These are phyloP conservation scores for Abortiporus biennis DNA, from an alignment of 1,284 basidiomycete genomes.

Conservation along the genomic window DNA sequence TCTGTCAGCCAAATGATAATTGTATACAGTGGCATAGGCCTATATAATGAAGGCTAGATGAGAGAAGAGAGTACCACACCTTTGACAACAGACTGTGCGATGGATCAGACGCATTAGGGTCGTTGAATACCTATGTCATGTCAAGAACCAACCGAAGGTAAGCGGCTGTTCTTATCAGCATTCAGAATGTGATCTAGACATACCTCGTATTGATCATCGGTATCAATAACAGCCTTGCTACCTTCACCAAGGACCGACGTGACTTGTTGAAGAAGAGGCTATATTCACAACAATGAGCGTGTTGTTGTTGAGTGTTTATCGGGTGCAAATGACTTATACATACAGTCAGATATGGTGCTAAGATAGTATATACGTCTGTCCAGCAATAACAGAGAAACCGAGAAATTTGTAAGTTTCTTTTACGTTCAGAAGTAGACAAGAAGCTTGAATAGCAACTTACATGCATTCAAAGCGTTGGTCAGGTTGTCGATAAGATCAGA, in stretches of 20 bases:
- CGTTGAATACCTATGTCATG: constrained; percentile 56
- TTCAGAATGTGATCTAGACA: constrained; percentile 4
- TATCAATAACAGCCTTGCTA: constrained; percentile 67
- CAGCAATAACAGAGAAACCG: no score
- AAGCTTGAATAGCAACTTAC: constrained; percentile 27
- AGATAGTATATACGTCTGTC: constrained; percentile 69
- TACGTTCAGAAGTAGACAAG: not conserved
- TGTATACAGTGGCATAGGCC: not conserved
- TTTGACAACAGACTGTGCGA: constrained; percentile 66
- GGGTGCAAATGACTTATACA: constrained; percentile 14
- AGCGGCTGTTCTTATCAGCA: not conserved
- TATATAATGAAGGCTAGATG: not conserved
- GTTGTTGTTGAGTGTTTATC: not conserved
- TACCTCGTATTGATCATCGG: constrained; percentile 63
- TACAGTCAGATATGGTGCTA: constrained; percentile 60
- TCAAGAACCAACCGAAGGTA: constrained; percentile 2
- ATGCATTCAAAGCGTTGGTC: constrained; percentile 58
- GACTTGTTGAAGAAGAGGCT: constrained; percentile 56
- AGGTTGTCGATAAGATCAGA: constrained; percentile 65
- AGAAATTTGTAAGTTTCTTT: no score
- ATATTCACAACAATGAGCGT: constrained; percentile 12
- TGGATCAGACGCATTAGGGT: constrained; percentile 68
- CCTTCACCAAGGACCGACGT: constrained; percentile 55
- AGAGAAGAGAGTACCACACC: constrained; percentile 22
- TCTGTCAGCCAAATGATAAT: not conserved